Evolutionary conservation across 2,329 filamentous ascomycete species (phyloP), one percentile per base, ranked within the genome.

Genomic region (Penicillium sp.): DNA sequence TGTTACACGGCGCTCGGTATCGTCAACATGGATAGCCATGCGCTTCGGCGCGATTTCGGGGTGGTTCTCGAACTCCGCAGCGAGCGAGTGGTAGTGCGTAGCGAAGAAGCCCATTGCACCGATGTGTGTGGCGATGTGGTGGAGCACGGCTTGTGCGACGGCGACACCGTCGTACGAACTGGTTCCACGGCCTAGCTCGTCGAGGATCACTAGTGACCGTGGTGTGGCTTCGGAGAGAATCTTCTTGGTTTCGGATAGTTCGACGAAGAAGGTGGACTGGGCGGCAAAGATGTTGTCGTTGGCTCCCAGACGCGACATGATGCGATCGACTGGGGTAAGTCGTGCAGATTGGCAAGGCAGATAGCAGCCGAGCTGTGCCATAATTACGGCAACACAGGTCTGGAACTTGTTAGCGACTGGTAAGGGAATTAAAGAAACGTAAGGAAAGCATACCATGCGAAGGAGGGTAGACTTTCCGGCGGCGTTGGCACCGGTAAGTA

Each of bases 211-310:
- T 1, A 99, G 85, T 0, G 92, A 97, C 11, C 93, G 89, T 0
- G 93, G 89, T 0, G 93, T 97, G 0, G 94, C 94, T 76, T 97
- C 94, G 0, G 90, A 86, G 1, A 99, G 82, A 49, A 99, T 99
- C 81, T 97, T 97, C 79, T 97, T 96, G 0, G 94, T 99, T 73
- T 99, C 94, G 0, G 92, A 92, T 2, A 99, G 80, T 75, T 99
- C 94, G 26, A 99, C 93, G 69, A 99, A 97, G 80, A 99, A 99
- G 2, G 94, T 99, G 14, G 90, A 96, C 73, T 99, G 94, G 0
- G 93, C 90, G 1, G 93, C 94, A 70, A 99, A 97, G 66, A 99
- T 99, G 74, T 97, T 97, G 84, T 99, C 94, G 68, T 97, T 96
- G 46, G 94, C 94, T 9, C 94, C 94, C 0, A 99, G 85, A 44